Base-by-base conservation (phyloP, 1,284 basidiomycete genomes). In the Trichosporon ovoides region DNA sequence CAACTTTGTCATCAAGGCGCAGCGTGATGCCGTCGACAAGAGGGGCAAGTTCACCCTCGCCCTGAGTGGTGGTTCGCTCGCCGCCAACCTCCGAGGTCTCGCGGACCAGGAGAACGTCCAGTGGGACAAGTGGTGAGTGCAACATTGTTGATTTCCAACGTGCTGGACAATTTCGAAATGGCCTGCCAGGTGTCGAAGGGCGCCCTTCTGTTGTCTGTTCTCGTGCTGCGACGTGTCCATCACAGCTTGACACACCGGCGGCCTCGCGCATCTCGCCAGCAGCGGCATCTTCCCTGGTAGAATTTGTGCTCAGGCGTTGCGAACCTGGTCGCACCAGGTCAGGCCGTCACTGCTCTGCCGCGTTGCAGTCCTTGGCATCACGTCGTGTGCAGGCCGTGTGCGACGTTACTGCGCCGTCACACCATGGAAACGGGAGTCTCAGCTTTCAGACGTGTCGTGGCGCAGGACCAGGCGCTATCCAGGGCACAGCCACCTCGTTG, bases 31-130 rank as follows among this genome's bases (percentile, higher is more conserved):
- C 34, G 83, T 98, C 67, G 86, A 88, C 71, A 93, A 91, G 80
- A 87, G 91, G 76, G 88, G 88, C 71, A 87, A 86, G 69, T 99
- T 99, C 80, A 90, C 91, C 50, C 75, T 99, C 69, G 96, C 95
- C 54, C 81, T 98, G 66, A 97, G 93, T 3, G 93, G 96, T 36
- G 95, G 96, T 7, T 91, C 89, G 6, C 83, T 98, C 43, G 92
- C 95, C 37, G 87, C 87, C 69, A 87, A 89, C 77, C 84, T 99
- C 66, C 80, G 80, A 65, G 86, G 84, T 53, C 83, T 98, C 65
- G 83, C 94, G 61, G 82, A 78, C 57, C 82, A 89, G 66, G 80
- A 86, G 40, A 83, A 83, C 52, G 84, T 94, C 14, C 89, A 89
- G 75, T 99, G 96, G 93, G 63, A 64, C 60, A 64, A 64, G 60